Evolutionary conservation across 2,329 filamentous ascomycete genomes (phyloP).

Genomic region (Torrubiella hemipterigena): DNA sequence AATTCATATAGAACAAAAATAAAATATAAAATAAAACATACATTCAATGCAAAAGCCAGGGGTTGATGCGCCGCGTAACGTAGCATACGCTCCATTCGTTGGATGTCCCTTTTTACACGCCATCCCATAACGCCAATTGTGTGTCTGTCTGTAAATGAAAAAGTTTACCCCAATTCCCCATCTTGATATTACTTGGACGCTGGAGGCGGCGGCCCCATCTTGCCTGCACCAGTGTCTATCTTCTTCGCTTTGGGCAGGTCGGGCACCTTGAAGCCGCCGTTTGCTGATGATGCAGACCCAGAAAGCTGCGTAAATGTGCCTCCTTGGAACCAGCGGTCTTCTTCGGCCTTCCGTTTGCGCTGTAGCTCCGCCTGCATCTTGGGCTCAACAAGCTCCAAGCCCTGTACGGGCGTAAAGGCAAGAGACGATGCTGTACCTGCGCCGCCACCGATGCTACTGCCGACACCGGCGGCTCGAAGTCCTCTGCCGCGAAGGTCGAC

Average conservation of each 20-base stretch:
- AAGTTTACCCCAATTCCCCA: slow-evolving; percentile 10
- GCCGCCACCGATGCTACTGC: slow-evolving; percentile 43
- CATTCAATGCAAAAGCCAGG: no score
- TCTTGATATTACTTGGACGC: slow-evolving; percentile 4
- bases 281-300: slow-evolving; percentile 26
- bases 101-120: no score
- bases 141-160: no score
- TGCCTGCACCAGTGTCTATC: slow-evolving; percentile 49
- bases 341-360: slow-evolving; percentile 84
- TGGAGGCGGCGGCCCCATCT: slow-evolving; percentile 22
- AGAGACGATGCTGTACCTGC: slow-evolving; percentile 75
- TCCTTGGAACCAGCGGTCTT: slow-evolving; percentile 93
- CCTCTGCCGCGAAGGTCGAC: slow-evolving; percentile 68
- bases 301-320: slow-evolving; percentile 92
- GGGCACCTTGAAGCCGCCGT: slow-evolving; percentile 73
- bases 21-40: no score
- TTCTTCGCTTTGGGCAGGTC: slow-evolving; percentile 63
- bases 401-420: slow-evolving; percentile 89
- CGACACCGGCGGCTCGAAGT: slow-evolving; percentile 63
- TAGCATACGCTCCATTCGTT: no score
- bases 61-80: no score
- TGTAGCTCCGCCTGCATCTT: slow-evolving; percentile 80
- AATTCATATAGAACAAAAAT: no score
- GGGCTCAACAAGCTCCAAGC: slow-evolving; percentile 88
- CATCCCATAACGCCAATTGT: no score